Conservation (phyloP, 257 asterid genomes). For the Anisodus acutangulus region DNA sequence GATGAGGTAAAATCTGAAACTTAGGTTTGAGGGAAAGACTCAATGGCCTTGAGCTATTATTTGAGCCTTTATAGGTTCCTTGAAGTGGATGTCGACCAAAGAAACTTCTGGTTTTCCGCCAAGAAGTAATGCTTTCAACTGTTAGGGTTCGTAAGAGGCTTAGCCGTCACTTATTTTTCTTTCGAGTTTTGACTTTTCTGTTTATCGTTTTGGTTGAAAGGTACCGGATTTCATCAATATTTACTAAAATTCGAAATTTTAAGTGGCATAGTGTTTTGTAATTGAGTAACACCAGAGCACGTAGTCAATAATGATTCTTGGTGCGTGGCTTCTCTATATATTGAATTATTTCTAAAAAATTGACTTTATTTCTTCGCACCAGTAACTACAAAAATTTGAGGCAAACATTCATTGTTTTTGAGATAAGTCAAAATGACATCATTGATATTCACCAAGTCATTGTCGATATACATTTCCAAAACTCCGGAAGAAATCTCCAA, state of each 20-base stretch:
- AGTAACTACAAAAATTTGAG: not conserved
- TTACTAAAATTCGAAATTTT: not conserved
- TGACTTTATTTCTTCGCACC: not conserved
- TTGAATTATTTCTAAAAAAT: not conserved
- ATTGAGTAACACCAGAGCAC: not conserved
- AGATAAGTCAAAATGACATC: not conserved
- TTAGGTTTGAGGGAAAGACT: not conserved
- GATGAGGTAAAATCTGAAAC: not conserved
- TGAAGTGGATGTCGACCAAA: not conserved
- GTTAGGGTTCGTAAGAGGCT: not conserved
- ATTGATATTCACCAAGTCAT: not conserved
- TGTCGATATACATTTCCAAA: no score
- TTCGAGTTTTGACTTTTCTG: not conserved
- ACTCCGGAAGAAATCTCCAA: no score
- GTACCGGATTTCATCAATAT: not conserved
- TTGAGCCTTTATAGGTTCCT: not conserved
- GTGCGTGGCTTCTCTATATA: not conserved
- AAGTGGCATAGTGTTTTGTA: not conserved
- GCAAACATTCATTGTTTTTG: not conserved
- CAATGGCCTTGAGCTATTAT: not conserved
- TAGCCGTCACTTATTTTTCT: not conserved
- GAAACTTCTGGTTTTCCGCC: not conserved
- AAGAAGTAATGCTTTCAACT: not conserved
- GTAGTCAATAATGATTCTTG: not conserved
- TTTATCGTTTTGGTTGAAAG: slow-evolving; percentile 7